phyloP scores from a whole-genome alignment of 371 early-diverging fungal genomes.

The Mucor velutinosus region DNA sequence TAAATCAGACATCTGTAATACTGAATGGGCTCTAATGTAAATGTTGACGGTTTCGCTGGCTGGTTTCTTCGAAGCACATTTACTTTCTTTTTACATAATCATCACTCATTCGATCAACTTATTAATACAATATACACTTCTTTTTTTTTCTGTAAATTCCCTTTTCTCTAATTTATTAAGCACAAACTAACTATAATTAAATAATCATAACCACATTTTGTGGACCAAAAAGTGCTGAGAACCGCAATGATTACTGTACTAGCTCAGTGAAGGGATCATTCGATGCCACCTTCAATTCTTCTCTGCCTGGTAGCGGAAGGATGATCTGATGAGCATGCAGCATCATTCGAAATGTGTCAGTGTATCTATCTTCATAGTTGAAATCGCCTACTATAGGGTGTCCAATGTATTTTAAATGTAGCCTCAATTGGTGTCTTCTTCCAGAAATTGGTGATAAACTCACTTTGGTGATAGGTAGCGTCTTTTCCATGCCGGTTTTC shows the following conservation, averaged over 20 bases:
- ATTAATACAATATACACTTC: background rate
- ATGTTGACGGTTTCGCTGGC: background rate
- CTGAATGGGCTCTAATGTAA: background rate
- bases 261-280: constrained; percentile 29
- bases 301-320: constrained; percentile 23
- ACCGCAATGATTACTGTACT: background rate
- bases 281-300: constrained; percentile 15
- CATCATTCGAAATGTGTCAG: constrained; percentile 51
- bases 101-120: background rate
- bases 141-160: background rate
- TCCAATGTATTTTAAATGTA: constrained; percentile 62
- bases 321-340: constrained; percentile 39
- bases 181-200: background rate
- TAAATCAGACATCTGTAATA: background rate
- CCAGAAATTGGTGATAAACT: constrained; percentile 62
- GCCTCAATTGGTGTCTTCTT: constrained; percentile 71
- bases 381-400: constrained; percentile 70
- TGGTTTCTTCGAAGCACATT: constrained; percentile 1
- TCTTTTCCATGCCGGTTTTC: constrained; percentile 15
- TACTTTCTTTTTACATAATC: background rate
- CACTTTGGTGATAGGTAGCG: constrained; percentile 34
- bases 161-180: too few species aligned
- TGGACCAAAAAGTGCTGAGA: background rate
- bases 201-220: background rate
- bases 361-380: constrained; percentile 45